Evolutionary conservation across 1,284 basidiomycete species (phyloP), one percentile per base, ranked within the genome.

Genomic region (Apiotrichum sp.): DNA sequence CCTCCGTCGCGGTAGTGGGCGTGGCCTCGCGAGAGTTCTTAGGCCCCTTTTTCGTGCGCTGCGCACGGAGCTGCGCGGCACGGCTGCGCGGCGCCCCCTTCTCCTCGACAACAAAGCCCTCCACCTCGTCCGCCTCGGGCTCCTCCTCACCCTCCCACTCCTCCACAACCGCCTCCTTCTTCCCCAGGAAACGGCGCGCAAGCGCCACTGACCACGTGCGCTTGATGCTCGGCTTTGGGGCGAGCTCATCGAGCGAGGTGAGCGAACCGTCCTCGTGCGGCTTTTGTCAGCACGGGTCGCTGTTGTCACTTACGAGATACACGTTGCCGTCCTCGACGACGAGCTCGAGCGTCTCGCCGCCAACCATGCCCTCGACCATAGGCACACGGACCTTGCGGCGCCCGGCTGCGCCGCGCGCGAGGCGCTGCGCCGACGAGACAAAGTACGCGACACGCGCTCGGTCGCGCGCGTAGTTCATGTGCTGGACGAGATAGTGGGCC

Each of bases 401-500:
- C 0, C 57, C 62, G 38, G 50, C 55, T 7, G 58, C 58, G 6
- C 63, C 87, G 85, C 89, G 90, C 13, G 89, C 90, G 13, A 83
- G 80, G 29, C 79, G 64, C 57, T 80, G 81, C 13, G 90, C 91
- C 44, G 85, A 79, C 45, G 70, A 69, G 10, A 83, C 76, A 64
- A 91, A 84, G 56, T 79, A 78, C 41, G 86, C 82, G 45, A 97
- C 84, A 38, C 86, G 83, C 50, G 77, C 77, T 52, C 86, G 66
- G 68, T 95, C 89, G 32, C 81, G 81, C 59, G 79, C 82, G 74
- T 89, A 86, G 71, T 87, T 93, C 62, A 93, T 78, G 46, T 77
- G 77, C 64, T 90, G 86, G 52, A 91, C 82, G 40, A 90, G 62
- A 64, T 87, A 87, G 74, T 97, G 93, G 66, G 95, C 71, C 1